Percentiles rank a stretch among this genome's conserved stretches.
phyloP scores from a whole-genome alignment of 2,329 filamentous ascomycete species.

The Xylaria sp. region DNA sequence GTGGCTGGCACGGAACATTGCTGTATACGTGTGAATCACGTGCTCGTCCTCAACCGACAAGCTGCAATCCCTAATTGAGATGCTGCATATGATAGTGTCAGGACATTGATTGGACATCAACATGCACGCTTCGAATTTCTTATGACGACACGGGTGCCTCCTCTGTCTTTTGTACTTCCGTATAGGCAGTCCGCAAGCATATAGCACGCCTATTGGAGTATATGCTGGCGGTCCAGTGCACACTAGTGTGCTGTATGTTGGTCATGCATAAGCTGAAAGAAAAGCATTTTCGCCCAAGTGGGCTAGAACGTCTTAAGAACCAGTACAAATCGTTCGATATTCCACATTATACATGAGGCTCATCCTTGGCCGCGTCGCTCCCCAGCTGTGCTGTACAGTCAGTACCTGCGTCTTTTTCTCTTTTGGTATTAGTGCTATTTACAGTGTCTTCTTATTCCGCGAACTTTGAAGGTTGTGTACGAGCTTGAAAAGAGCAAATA shows the following conservation, averaged over 20 bases:
- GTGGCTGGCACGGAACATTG: conserved; percentile 28
- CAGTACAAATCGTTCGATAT: conserved; percentile 22
- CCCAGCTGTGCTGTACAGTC: conserved; percentile 12
- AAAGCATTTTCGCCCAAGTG: conserved; percentile 14
- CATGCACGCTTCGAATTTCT: not conserved
- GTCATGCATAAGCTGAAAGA: conserved; percentile 21
- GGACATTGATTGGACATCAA: not conserved
- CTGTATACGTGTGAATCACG: conserved; percentile 23
- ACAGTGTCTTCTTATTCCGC: conserved; percentile 1
- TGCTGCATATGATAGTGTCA: not conserved
- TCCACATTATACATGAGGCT: conserved; percentile 31
- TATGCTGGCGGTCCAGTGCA: not conserved
- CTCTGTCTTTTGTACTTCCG: not conserved
- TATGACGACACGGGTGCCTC: conserved; percentile 11
- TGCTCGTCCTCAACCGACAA: conserved; percentile 26
- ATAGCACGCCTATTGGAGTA: conserved; percentile 8
- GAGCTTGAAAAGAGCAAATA: conserved; percentile 7
- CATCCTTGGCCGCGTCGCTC: conserved; percentile 29
- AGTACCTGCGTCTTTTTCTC: conserved; percentile 31
- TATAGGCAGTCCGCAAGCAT: not conserved
- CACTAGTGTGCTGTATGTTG: conserved; percentile 7
- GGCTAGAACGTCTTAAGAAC: conserved; percentile 28
- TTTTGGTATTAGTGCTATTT: conserved; percentile 19
- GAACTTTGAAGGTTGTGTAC: conserved; percentile 6
- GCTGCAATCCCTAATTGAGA: not conserved